Base-by-base conservation (phyloP, 306 rosid species). In the Carpinus fangiana region DNA sequence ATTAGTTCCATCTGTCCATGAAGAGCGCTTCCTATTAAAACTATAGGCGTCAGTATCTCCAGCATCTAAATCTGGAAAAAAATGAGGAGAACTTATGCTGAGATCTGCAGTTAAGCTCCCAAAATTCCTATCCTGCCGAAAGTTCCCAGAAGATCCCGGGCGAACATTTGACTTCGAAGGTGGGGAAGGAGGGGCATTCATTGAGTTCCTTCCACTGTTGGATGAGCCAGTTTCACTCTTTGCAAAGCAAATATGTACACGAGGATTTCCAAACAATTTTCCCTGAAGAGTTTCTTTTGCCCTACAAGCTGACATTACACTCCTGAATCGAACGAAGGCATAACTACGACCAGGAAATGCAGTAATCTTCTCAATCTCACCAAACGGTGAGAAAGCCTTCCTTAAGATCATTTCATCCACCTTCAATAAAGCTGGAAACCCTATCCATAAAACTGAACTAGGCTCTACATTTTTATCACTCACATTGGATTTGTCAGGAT, bases 401-500 rank as follows among this genome's bases (percentile, higher is more conserved):
- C 93, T 84, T 78, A 91, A 82, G 74, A 86, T 83, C 62, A 80
- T 77, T 80, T 95, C 97, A 68, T 95, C 98, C 78, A 95, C 98
- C 82, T 89, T 91, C 79, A 95, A 78, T 78, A 72, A 87, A 76
- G 97, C 89, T 13, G 99, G 99, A 80, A 95, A 95, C 70, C 99
- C 99, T 81, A 95, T 86, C 99, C 99, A 95, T 83, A 95, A 82
- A 74, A 95, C 98, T 71, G 90, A 90, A 86, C 99, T 93, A 75
- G 99, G 98, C 79, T 93, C 99, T 59, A 92, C 71, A 72, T 80
- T 86, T 88, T 90, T 95, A 82, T 91, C 97, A 64, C 74, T 86
- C 73, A 52, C 45, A 83, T 87, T 93, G 82, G 92, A 84, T 81
- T 95, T 89, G 34, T 90, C 96, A 56, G 87, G 79, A 89, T 85